These are phyloP conservation scores for Kickxella alabastrina DNA, from an alignment of 192 early-diverging fungal genomes.

Conservation along the genomic window DNA sequence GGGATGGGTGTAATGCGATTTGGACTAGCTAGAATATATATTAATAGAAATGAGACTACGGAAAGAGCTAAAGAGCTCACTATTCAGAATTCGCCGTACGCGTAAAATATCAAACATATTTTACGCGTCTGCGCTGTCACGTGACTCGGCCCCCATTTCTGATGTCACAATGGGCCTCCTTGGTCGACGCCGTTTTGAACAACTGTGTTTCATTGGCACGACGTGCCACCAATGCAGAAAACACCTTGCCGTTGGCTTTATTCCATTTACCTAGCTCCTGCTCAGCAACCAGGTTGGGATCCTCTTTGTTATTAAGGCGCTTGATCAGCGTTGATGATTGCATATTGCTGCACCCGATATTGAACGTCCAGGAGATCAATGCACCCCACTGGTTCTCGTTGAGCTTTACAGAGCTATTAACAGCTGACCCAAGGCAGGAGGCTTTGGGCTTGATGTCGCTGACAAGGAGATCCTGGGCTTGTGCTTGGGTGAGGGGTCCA, in stretches of 20 bases:
- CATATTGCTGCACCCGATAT: conserved; percentile 33
- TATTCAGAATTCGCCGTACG: no score
- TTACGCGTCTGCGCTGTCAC: no score
- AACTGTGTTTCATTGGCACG: conserved; percentile 34
- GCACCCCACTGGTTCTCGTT: conserved; percentile 47
- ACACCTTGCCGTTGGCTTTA: conserved; percentile 20
- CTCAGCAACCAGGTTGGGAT: conserved; percentile 21
- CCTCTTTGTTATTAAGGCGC: conserved; percentile 34
- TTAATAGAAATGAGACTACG: no score
- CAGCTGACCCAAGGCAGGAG: conserved; percentile 27
- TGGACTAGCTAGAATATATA: no score
- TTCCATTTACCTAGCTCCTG: conserved; percentile 49
- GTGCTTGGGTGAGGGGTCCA: conserved; percentile 31
- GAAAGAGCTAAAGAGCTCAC: no score
- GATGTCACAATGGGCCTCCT: no score
- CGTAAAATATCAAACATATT: no score
- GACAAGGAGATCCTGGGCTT: conserved; percentile 29
- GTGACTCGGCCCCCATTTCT: no score
- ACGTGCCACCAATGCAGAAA: conserved; percentile 28
- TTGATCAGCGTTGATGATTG: conserved; percentile 29
- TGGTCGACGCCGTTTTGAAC: conserved; percentile 16
- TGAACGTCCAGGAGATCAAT: conserved; percentile 43
- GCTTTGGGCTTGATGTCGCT: conserved; percentile 25
- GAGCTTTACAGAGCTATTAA: conserved; percentile 18
- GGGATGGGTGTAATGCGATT: no score